Evolutionary conservation across 306 rosid genomes (phyloP).

Genomic region (Prunus mira): DNA sequence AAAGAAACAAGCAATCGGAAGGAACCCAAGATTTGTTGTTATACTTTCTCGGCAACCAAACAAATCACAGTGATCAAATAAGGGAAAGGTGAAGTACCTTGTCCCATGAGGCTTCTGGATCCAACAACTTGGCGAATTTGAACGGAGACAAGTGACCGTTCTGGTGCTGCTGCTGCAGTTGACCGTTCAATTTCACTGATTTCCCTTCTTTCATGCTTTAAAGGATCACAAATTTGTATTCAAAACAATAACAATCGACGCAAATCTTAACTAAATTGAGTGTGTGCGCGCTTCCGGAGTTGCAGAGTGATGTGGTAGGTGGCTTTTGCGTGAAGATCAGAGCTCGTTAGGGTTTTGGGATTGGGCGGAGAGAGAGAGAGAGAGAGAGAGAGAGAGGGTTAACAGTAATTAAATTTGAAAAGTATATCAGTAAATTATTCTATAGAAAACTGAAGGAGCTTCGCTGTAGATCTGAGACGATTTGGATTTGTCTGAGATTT

Average conservation of each 20-base stretch:
- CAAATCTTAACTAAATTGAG: conserved; percentile 3
- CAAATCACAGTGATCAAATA: neutral
- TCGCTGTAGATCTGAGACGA: neutral
- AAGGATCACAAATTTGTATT: neutral
- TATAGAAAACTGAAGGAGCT: neutral
- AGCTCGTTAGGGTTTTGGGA: conserved; percentile 46
- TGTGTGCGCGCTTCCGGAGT: neutral
- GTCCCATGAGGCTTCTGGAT: conserved; percentile 99
- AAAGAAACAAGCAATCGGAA: neutral
- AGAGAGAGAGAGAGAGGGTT: no score
- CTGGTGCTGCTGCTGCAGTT: conserved; percentile 53
- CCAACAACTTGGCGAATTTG: conserved; percentile 84
- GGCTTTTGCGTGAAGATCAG: neutral
- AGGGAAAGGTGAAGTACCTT: conserved; percentile 50
- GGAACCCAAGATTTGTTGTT: neutral
- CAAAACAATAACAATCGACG: neutral
- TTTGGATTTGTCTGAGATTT: neutral
- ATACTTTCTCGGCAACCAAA: conserved; percentile 6
- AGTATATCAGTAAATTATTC: neutral
- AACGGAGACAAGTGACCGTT: conserved; percentile 90
- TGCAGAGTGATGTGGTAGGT: neutral
- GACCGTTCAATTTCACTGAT: conserved; percentile 54
- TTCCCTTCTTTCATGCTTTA: conserved; percentile 85
- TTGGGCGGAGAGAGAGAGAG: neutral
- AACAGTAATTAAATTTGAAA: neutral